Evolutionary conservation across 2,329 filamentous ascomycete genomes (phyloP).

Genomic region (Endoconidiophora laricicola): DNA sequence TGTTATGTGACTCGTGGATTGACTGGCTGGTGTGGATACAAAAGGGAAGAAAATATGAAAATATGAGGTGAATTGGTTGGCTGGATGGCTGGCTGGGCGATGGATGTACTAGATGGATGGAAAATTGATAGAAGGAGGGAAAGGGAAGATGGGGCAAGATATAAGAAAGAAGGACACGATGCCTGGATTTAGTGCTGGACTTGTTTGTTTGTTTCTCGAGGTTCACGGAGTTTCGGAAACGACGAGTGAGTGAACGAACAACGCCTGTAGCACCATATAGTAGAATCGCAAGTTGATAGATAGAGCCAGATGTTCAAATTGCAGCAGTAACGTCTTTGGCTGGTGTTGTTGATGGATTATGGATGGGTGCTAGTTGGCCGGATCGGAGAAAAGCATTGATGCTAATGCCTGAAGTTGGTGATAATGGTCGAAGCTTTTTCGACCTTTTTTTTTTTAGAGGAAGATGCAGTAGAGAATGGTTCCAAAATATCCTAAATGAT

Average conservation of each 20-base stretch:
- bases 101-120: background rate
- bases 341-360: background rate
- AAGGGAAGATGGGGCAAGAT: background rate
- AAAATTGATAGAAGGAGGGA: conserved; percentile 1
- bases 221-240: conserved; percentile 10
- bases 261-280: background rate
- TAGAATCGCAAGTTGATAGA: background rate
- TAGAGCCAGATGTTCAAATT: too few relatives aligned
- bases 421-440: too few relatives aligned
- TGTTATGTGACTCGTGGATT: background rate
- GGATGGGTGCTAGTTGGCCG: background rate
- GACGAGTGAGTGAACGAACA: background rate
- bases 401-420: too few relatives aligned
- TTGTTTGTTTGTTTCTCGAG: background rate
- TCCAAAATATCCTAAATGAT: too few relatives aligned
- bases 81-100: too few relatives aligned
- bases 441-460: too few relatives aligned
- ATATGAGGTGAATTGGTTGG: background rate
- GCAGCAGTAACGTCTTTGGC: background rate
- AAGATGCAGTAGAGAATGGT: too few relatives aligned
- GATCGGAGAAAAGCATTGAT: too few relatives aligned
- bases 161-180: conserved; percentile 12
- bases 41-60: conserved; percentile 5
- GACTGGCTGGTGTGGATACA: background rate
- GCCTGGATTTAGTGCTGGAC: conserved; percentile 2